Evolutionary conservation across 192 early-diverging fungal species (phyloP).

Genomic region (Backusella tuberculispora): DNA sequence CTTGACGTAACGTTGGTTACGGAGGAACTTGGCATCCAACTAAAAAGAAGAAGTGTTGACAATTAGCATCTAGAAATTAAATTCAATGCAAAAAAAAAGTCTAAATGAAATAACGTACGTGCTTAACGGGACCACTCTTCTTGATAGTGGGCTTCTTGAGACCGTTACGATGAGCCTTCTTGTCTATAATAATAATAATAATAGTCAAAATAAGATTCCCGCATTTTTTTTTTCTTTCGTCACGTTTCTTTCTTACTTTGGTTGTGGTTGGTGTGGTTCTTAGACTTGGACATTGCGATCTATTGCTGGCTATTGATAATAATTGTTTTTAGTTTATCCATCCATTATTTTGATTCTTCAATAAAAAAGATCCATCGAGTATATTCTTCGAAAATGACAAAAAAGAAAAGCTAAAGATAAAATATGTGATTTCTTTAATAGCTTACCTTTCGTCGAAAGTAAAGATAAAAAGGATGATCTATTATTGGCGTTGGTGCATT

Average conservation of each 20-base stretch:
- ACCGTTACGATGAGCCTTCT: slow-evolving; percentile 99
- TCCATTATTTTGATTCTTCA: slow-evolving; percentile 1
- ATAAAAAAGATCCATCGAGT: neutral
- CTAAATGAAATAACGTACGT: slow-evolving; percentile 53
- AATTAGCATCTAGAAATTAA: too few relatives aligned
- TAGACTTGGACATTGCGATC: slow-evolving; percentile 81
- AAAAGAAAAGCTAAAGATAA: neutral
- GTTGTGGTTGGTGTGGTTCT: slow-evolving; percentile 99
- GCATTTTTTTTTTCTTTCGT: neutral
- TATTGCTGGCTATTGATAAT: neutral
- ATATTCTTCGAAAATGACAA: neutral
- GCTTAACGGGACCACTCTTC: slow-evolving; percentile 91
- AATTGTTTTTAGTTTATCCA: neutral
- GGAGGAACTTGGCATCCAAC: slow-evolving; percentile 86
- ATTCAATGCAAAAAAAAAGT: neutral
- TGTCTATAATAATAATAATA: slow-evolving; percentile 46
- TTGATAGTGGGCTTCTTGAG: slow-evolving; percentile 96
- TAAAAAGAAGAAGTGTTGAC: slow-evolving; percentile 40
- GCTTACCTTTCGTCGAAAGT: slow-evolving; percentile 15
- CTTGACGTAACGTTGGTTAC: slow-evolving; percentile 98
- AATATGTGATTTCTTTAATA: neutral
- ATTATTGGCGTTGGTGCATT: neutral
- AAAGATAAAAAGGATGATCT: slow-evolving; percentile 16
- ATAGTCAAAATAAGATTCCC: neutral
- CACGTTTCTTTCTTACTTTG: slow-evolving; percentile 68